These are phyloP conservation scores for Colletotrichum gloeosporioides DNA, from an alignment of 2,329 filamentous ascomycete species.

Conservation along the genomic window DNA sequence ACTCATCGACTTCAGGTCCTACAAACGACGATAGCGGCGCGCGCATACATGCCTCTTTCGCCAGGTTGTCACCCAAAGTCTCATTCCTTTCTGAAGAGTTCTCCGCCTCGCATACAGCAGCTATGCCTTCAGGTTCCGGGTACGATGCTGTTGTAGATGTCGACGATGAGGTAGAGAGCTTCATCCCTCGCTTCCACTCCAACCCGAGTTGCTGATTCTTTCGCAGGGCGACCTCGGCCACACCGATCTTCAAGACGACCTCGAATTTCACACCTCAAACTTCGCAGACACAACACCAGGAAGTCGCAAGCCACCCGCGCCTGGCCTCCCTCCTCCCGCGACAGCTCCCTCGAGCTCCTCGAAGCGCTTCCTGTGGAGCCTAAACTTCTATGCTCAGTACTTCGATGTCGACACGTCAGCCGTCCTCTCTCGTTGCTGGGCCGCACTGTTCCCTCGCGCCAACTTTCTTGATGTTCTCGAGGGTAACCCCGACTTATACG, in stretches of 20 bases:
- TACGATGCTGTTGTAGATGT: conserved; percentile 99
- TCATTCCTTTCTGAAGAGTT: background rate
- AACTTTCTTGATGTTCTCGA: conserved; percentile 98
- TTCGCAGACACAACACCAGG: conserved; percentile 68
- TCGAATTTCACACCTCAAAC: conserved; percentile 96
- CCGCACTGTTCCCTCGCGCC: conserved; percentile 86
- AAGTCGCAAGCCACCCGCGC: conserved; percentile 50
- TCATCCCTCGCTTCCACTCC: background rate
- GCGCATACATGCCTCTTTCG: background rate
- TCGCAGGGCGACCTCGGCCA: conserved; percentile 91
- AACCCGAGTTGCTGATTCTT: conserved; percentile 1
- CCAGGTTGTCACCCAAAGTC: background rate
- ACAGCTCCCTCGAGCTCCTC: conserved; percentile 55
- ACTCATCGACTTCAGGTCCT: background rate
- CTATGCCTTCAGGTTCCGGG: conserved; percentile 66
- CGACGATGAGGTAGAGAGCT: conserved; percentile 80
- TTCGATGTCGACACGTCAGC: conserved; percentile 97
- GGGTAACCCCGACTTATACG: conserved; percentile 95
- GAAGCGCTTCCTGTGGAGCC: conserved; percentile 91
- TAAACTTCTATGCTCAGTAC: conserved; percentile 96
- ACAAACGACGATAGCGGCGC: background rate
- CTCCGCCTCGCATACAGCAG: conserved; percentile 25
- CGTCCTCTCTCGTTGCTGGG: conserved; percentile 84
- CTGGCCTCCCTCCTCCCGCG: conserved; percentile 60
- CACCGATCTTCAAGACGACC: conserved; percentile 97